Base-by-base conservation (phyloP, 116 monocot genomes). In the Trichopus zeylanicus region DNA sequence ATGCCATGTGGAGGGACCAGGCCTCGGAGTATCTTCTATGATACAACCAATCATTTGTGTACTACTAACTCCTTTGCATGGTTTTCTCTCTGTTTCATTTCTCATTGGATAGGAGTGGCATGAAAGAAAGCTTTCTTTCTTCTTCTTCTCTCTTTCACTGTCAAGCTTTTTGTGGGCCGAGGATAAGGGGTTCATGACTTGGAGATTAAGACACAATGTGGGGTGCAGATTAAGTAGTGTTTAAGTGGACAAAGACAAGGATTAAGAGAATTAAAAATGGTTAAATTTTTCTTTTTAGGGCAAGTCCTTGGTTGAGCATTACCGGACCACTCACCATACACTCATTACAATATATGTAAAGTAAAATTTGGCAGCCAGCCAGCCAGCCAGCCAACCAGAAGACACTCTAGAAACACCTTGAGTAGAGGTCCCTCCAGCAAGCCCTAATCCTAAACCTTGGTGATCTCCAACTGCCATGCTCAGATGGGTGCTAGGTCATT, bases 21-120 rank as follows among this genome's bases (percentile, higher is more conserved):
- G 11, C 28, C 9, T 1, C 18, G 31, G 33, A 5, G 6, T 57
- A 8, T 7, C 57, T 57, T 57, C 20, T 57, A 57, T 31, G 19
- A 57, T 57, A 57, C 31, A 57, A 5, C 19, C 57, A 57, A 57
- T 60, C 42, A 60, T 46, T 35, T 34, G 31, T 19, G 8, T 7
- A n/a, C 6, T 24, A 59, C 60, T 61, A 3, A 0, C 25, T 12
- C n/a, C 42, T 42, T 18, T 48, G 19, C 46, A 42, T 48, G 42
- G n/a, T 26, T 48, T 12, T 27, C 26, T 6, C 42, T 46, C 1
- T 12, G 26, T 42, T 42, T 10, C 20, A 35, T 35, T 35, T 15
- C 7, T 19, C 27, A 6, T 19, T 48, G 5, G 19, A 49, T 21
- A 7, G 8, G 49, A 22, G 49, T 49, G 7, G 49, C 19, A 49